These are phyloP conservation scores for Acer saccharum DNA, from an alignment of 345 rosid species.

Conservation along the genomic window DNA sequence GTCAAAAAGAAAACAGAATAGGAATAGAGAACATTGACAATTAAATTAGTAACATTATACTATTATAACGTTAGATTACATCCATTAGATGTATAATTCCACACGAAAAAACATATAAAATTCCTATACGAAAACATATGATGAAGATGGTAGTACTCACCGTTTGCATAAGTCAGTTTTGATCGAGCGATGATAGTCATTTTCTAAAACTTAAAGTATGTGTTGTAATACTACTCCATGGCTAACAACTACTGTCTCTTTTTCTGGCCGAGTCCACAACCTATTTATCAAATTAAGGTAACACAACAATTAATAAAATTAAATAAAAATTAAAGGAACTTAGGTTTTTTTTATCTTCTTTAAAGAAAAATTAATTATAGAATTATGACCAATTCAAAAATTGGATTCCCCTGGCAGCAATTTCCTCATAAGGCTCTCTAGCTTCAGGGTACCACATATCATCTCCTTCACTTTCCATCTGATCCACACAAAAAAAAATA, in stretches of 20 bases:
- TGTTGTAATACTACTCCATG: slow-evolving; percentile 11
- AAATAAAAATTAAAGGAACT: no score
- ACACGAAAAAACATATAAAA: no score
- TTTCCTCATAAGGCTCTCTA: slow-evolving; percentile 54
- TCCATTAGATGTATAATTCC: no score
- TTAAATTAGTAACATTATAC: no score
- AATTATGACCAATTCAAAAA: slow-evolving; percentile 46
- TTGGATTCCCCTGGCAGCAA: slow-evolving; percentile 56
- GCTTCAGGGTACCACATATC: slow-evolving; percentile 48
- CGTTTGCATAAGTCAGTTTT: neutral
- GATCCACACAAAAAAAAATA: neutral
- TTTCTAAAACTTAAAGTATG: neutral
- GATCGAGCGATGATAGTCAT: neutral
- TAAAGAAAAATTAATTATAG: no score
- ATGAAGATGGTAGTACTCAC: neutral
- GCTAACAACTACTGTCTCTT: slow-evolving; percentile 5
- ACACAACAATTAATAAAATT: no score
- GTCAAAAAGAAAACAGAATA: neutral
- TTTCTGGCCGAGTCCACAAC: slow-evolving; percentile 17
- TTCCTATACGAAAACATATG: no score
- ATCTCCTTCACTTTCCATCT: slow-evolving; percentile 81
- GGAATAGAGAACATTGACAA: no score
- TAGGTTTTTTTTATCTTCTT: no score
- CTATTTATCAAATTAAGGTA: neutral
- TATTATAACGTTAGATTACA: no score